phyloP scores from a whole-genome alignment of 352 stramenopile genomes.

The Globisporangium mamillatum region DNA sequence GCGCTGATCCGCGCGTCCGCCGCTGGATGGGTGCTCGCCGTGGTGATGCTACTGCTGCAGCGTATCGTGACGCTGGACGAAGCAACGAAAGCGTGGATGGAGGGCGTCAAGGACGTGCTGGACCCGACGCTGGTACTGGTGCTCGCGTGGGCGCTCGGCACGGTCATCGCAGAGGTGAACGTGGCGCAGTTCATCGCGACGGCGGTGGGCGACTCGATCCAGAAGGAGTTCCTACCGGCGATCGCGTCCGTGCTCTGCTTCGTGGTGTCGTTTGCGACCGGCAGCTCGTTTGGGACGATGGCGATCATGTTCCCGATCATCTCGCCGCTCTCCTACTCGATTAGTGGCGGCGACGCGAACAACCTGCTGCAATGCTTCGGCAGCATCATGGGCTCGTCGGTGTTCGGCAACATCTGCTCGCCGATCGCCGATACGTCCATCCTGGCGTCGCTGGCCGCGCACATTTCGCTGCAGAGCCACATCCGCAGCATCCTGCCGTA shows the following conservation, averaged over 20 bases:
- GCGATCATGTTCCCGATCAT: slow-evolving; percentile 93
- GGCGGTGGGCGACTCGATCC: slow-evolving; percentile 69
- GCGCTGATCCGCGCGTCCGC: slow-evolving; percentile 76
- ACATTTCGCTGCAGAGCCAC: slow-evolving; percentile 80
- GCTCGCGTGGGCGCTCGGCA: slow-evolving; percentile 87
- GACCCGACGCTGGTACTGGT: slow-evolving; percentile 88
- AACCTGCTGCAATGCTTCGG: slow-evolving; percentile 88
- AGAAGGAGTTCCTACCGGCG: slow-evolving; percentile 73
- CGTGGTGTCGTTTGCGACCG: slow-evolving; percentile 89
- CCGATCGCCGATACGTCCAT: slow-evolving; percentile 94
- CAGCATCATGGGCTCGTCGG: slow-evolving; percentile 81
- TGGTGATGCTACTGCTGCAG: slow-evolving; percentile 68
- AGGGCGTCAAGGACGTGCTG: slow-evolving; percentile 91
- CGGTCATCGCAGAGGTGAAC: slow-evolving; percentile 83
- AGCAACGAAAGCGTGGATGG: slow-evolving; percentile 87
- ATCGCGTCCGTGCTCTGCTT: slow-evolving; percentile 86
- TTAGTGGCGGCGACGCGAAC: slow-evolving; percentile 70
- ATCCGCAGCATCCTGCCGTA: slow-evolving; percentile 86
- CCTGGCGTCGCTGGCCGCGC: slow-evolving; percentile 73
- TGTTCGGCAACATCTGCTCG: slow-evolving; percentile 89
- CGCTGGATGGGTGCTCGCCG: slow-evolving; percentile 70
- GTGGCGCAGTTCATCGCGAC: slow-evolving; percentile 81
- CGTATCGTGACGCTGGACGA: slow-evolving; percentile 86
- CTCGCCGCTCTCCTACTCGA: slow-evolving; percentile 78
- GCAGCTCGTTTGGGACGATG: slow-evolving; percentile 90